Conservation (phyloP, 1,284 basidiomycete genomes). For the Leccinum fuscescens region DNA sequence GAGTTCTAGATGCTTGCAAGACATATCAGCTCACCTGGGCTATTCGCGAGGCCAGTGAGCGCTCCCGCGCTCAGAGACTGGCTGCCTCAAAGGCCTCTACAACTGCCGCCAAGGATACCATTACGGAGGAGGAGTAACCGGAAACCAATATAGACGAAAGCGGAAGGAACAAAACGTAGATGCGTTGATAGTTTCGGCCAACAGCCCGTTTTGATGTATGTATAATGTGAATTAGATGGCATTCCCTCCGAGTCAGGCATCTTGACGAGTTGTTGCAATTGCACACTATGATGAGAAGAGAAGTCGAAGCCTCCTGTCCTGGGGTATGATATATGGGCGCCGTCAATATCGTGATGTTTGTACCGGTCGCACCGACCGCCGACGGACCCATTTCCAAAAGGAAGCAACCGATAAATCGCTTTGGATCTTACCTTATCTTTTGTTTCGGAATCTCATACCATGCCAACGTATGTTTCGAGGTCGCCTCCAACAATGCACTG, state of each 20-base stretch:
- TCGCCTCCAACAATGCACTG: neutral
- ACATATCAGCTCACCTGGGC: slow-evolving; percentile 90
- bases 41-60: slow-evolving; percentile 76
- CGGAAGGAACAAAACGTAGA: neutral
- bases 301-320: neutral
- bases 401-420: slow-evolving; percentile 63
- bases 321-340: slow-evolving; percentile 15
- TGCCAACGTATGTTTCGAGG: slow-evolving; percentile 41
- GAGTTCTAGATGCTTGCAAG: slow-evolving; percentile 70
- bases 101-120: slow-evolving; percentile 23
- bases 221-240: neutral
- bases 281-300: neutral
- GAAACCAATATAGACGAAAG: slow-evolving; percentile 1
- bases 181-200: slow-evolving; percentile 2
- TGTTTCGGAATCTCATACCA: slow-evolving; percentile 68
- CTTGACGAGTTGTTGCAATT: neutral
- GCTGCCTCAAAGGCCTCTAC: slow-evolving; percentile 19
- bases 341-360: neutral
- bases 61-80: slow-evolving; percentile 41
- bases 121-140: slow-evolving; percentile 30
- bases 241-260: neutral
- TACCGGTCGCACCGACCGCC: slow-evolving; percentile 57
- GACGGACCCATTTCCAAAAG: slow-evolving; percentile 38
- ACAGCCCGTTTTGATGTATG: neutral
- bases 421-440: slow-evolving; percentile 67